Base-by-base conservation (phyloP, 1,139 yeast genomes). In the Sugiyamaella sp. region DNA sequence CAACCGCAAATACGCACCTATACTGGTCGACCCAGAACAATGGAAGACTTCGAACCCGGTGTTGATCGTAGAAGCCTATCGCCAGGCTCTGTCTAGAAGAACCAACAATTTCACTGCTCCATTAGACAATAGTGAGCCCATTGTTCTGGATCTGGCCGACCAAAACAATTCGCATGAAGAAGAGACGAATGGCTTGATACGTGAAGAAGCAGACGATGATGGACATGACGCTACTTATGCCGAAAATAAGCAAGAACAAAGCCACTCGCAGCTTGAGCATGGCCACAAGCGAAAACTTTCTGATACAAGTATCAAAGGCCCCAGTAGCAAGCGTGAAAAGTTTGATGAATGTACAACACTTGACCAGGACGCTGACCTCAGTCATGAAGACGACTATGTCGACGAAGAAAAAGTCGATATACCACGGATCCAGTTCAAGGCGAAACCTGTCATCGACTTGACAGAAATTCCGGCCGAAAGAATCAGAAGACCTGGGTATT, bases 401-500 rank as follows among this genome's bases (percentile, higher is more conserved):
- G 35, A n/a, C n/a, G n/a, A 35, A 4, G 32, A 44, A 24, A 32
- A 32, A 21, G 32, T 38, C 2, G 46, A 45, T 3, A 49, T 60
- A 12, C 63, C 64, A 24, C 46, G 52, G 35, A 59, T 61, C 39
- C 57, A 58, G 32, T 46, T 59, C 49, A 54, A 55, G 16, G 55
- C 54, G 2, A 65, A 64, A 46, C 63, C 67, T 9, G 60, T 65
- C 8, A 43, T 66, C 20, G 65, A 65, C 22, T 35, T 66, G 21
- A 49, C 59, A 19, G 67, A 65, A 29, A 49, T 67, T 17, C 58
- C 69, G 1, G 55, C 55, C n/a, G 68, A 62, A 2, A 53, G 69
- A 32, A 52, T 51, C n/a, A 55, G 58, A 24, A 54, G 63, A 21
- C 67, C 66, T 0, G 71, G 71, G 0, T 67, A 60, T 44, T 66